These are phyloP conservation scores for Erodium maritimum DNA, from an alignment of 345 rosid genomes.

Conservation along the genomic window DNA sequence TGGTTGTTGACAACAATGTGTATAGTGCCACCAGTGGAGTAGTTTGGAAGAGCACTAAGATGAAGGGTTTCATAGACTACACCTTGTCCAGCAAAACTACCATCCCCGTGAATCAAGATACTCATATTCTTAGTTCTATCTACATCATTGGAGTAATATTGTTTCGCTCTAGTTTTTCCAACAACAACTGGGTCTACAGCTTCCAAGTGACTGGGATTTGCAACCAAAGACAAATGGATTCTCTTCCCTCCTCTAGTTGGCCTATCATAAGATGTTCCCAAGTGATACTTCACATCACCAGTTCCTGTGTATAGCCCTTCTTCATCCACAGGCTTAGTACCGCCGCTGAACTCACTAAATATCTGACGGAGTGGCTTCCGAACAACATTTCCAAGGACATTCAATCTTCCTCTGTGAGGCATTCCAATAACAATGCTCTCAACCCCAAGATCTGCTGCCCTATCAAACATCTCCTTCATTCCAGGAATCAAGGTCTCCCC, in stretches of 20 bases:
- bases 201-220: constrained; percentile 86
- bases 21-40: constrained; percentile 67
- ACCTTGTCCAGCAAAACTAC: constrained; percentile 87
- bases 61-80: constrained; percentile 80
- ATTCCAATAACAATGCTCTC: constrained; percentile 73
- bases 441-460: constrained; percentile 68
- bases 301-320: constrained; percentile 75
- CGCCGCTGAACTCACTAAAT: constrained; percentile 38
- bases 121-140: constrained; percentile 65
- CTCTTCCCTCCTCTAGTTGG: constrained; percentile 82
- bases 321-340: constrained; percentile 74
- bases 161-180: constrained; percentile 79
- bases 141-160: constrained; percentile 54
- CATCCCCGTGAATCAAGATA: constrained; percentile 77
- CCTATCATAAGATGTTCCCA: constrained; percentile 81
- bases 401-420: constrained; percentile 59
- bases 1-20: constrained; percentile 84
- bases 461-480: constrained; percentile 84
- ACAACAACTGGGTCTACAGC: constrained; percentile 80
- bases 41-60: constrained; percentile 82
- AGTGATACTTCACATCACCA: constrained; percentile 76
- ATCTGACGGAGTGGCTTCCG: constrained; percentile 52
- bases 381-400: constrained; percentile 72
- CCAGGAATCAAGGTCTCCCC: constrained; percentile 83
- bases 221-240: constrained; percentile 76